These are phyloP conservation scores for Boechera retrofracta DNA, from an alignment of 345 rosid species.

Conservation along the genomic window DNA sequence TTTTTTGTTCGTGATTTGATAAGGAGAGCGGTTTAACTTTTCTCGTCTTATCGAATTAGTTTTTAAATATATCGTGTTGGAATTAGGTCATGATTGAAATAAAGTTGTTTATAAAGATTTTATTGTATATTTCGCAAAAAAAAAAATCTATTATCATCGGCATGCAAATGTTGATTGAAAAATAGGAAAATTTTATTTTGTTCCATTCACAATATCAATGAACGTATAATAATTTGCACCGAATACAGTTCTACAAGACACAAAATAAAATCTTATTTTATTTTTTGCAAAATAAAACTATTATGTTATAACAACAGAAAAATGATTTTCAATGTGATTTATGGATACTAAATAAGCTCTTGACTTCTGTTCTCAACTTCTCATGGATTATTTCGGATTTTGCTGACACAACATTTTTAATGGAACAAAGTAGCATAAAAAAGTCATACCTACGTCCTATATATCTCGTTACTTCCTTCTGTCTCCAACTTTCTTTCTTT, in stretches of 20 bases:
- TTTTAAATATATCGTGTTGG: slow-evolving; percentile 31
- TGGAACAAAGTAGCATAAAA: slow-evolving; percentile 23
- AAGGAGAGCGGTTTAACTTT: slow-evolving; percentile 35
- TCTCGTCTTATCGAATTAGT: slow-evolving; percentile 36
- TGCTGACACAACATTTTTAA: slow-evolving; percentile 16
- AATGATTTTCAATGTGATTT: not conserved
- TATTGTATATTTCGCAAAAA: slow-evolving; percentile 11
- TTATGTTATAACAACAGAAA: not conserved
- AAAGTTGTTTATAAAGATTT: slow-evolving; percentile 1
- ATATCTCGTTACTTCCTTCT: slow-evolving; percentile 5
- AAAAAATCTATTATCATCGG: not conserved
- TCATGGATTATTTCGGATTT: slow-evolving; percentile 19
- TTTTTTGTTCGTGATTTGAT: slow-evolving; percentile 37
- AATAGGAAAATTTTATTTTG: not conserved
- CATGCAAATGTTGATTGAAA: not conserved
- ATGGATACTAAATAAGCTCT: not conserved
- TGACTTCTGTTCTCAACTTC: slow-evolving; percentile 16
- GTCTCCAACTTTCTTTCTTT: not conserved
- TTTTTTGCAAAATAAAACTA: not conserved
- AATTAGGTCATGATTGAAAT: slow-evolving; percentile 45
- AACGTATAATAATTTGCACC: not conserved
- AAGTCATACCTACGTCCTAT: slow-evolving; percentile 15
- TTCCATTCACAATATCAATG: not conserved
- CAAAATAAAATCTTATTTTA: not conserved
- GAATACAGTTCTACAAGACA: not conserved